Percentiles rank a stretch among this genome's conserved stretches.
phyloP scores from a whole-genome alignment of 768 basidiomycete genomes.

The Mycena rosella region DNA sequence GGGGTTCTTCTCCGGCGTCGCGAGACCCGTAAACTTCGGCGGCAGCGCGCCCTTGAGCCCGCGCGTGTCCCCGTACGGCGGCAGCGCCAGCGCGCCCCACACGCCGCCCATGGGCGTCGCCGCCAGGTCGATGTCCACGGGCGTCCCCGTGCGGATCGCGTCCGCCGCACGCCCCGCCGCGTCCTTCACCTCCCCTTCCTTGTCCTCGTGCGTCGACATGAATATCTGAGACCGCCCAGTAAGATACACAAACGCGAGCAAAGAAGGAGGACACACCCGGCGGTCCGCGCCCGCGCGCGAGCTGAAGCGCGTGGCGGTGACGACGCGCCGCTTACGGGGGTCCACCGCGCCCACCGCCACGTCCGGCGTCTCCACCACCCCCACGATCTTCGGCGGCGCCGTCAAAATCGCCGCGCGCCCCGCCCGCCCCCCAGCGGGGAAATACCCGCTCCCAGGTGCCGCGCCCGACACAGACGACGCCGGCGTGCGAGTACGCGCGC shows the following conservation, averaged over 20 bases:
- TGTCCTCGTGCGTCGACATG: constrained; percentile 85
- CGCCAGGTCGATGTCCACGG: constrained; percentile 73
- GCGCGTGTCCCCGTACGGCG: constrained; percentile 56
- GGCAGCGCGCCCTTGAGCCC: constrained; percentile 76
- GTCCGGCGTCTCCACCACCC: constrained; percentile 88
- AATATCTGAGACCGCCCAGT: constrained; percentile 69
- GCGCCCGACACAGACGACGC: constrained; percentile 44
- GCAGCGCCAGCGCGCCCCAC: constrained; percentile 76
- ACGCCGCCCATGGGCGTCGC: constrained; percentile 79
- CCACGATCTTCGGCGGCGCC: constrained; percentile 86
- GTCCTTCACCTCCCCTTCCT: constrained; percentile 47
- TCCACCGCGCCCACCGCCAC: constrained; percentile 93
- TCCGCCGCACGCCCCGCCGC: background rate
- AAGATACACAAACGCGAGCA: background rate
- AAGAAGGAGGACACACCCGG: constrained; percentile 63
- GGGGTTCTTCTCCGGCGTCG: constrained; percentile 92
- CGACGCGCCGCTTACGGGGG: constrained; percentile 83
- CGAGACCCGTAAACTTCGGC: constrained; percentile 79
- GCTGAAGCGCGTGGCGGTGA: constrained; percentile 91
- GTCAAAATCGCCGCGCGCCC: constrained; percentile 84
- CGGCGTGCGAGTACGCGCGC: constrained; percentile 46
- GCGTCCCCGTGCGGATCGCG: constrained; percentile 39
- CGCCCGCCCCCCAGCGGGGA: constrained; percentile 64
- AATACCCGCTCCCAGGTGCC: constrained; percentile 44
- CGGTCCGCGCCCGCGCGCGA: constrained; percentile 85